Conservation (phyloP, 2,329 filamentous ascomycete genomes). For the Hypoxylon sp. region DNA sequence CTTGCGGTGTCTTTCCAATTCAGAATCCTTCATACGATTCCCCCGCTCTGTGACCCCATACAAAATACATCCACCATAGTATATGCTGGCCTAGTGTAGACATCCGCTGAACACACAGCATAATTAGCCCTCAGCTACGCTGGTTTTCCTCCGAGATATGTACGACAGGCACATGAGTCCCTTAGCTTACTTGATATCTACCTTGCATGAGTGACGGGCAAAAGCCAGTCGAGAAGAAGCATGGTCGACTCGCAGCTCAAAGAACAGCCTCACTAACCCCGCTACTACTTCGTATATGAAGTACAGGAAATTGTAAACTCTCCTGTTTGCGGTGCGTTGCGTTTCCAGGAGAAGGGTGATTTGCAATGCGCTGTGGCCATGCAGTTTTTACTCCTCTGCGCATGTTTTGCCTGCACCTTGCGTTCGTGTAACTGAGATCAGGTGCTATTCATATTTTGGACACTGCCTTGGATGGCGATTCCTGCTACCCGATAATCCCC, state of each 20-base stretch:
- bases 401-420: conserved; percentile 41
- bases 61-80: conserved; percentile 5
- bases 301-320: conserved; percentile 12
- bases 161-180: background rate
- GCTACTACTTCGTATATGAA: conserved; percentile 30
- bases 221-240: background rate
- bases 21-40: conserved; percentile 16
- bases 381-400: conserved; percentile 34
- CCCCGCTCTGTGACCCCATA: conserved; percentile 24
- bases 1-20: conserved; percentile 31
- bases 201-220: background rate
- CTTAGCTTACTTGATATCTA: background rate
- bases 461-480: conserved; percentile 38
- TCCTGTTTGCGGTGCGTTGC: conserved; percentile 13
- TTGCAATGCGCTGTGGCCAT: conserved; percentile 23
- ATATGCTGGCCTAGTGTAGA: background rate
- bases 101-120: background rate
- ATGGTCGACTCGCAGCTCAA: background rate
- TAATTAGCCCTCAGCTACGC: background rate
- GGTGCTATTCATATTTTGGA: conserved; percentile 41
- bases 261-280: conserved; percentile 10
- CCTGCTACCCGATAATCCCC: conserved; percentile 28
- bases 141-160: background rate
- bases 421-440: conserved; percentile 43
- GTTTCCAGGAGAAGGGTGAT: conserved; percentile 14